These are phyloP conservation scores for Suillus lakei DNA, from an alignment of 768 basidiomycete species.

Conservation along the genomic window DNA sequence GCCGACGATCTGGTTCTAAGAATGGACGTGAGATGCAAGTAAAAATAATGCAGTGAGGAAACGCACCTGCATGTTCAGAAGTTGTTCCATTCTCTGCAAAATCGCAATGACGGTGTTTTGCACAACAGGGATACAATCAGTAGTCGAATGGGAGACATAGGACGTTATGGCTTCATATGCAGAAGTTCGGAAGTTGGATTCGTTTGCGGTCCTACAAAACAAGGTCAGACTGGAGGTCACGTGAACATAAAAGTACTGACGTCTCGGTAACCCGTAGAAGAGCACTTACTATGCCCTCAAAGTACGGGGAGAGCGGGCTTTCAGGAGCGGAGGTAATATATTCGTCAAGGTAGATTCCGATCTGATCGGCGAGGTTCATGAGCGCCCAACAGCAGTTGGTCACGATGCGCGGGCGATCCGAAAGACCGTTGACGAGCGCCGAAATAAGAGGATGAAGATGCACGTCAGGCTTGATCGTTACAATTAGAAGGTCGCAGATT, in stretches of 20 bases:
- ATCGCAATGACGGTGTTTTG: slow-evolving; percentile 82
- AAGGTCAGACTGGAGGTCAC: slow-evolving; percentile 17
- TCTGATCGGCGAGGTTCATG: slow-evolving; percentile 93
- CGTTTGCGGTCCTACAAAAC: slow-evolving; percentile 69
- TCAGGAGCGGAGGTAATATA: slow-evolving; percentile 51
- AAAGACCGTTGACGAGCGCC: slow-evolving; percentile 81
- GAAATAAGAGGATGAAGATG: slow-evolving; percentile 85
- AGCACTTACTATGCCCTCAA: slow-evolving; percentile 83
- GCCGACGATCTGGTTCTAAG: slow-evolving; percentile 90
- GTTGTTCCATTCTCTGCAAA: slow-evolving; percentile 88
- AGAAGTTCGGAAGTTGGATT: slow-evolving; percentile 91
- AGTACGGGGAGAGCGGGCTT: slow-evolving; percentile 85
- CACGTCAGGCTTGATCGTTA: slow-evolving; percentile 85
- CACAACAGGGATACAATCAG: slow-evolving; percentile 80
- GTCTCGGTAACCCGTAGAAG: slow-evolving; percentile 88
- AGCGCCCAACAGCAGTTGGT: slow-evolving; percentile 96
- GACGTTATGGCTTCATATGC: slow-evolving; percentile 96
- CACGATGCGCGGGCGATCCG: slow-evolving; percentile 82
- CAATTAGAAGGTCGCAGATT: slow-evolving; percentile 89
- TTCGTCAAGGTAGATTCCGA: slow-evolving; percentile 71
- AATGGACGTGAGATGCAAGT: slow-evolving; percentile 3
- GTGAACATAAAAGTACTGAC: slow-evolving; percentile 44
- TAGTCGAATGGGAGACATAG: slow-evolving; percentile 79
- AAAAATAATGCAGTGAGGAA: background rate
- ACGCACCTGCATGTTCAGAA: slow-evolving; percentile 80